A percentile compares a stretch with the other conserved stretches of the same genome.
These are phyloP conservation scores for Cryptococcus jaspeensis DNA, from an alignment of 1,284 basidiomycete genomes.

Conservation along the genomic window DNA sequence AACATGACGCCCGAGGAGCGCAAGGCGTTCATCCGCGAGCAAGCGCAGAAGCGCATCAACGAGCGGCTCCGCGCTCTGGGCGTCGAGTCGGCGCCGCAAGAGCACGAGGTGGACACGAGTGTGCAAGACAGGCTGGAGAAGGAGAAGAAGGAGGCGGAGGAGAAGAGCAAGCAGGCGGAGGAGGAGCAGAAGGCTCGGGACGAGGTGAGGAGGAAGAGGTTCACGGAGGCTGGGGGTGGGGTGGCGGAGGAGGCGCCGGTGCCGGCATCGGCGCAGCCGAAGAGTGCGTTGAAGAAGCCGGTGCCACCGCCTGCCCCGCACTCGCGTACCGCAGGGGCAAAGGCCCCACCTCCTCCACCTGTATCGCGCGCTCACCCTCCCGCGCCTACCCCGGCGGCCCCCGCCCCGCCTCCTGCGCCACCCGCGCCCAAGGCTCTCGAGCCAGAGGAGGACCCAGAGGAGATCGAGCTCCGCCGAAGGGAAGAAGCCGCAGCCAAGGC, in stretches of 20 bases:
- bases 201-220: conserved; percentile 63
- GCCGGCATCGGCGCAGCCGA: conserved; percentile 29
- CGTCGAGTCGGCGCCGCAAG: conserved; percentile 59
- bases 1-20: conserved; percentile 85
- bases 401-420: conserved; percentile 48
- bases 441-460: conserved; percentile 60
- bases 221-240: conserved; percentile 51
- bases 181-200: conserved; percentile 74
- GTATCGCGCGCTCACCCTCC: conserved; percentile 27
- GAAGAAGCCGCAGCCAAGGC: conserved; percentile 67
- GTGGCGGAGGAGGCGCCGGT: conserved; percentile 43
- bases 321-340: conserved; percentile 15
- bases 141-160: conserved; percentile 83
- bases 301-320: conserved; percentile 37
- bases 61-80: conserved; percentile 87
- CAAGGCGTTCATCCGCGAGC: conserved; percentile 71
- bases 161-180: conserved; percentile 70
- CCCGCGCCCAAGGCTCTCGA: conserved; percentile 49
- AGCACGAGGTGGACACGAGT: conserved; percentile 62
- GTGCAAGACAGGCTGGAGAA: conserved; percentile 78
- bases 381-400: conserved; percentile 41
- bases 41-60: conserved; percentile 80
- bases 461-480: conserved; percentile 61
- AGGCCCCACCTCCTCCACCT: conserved; percentile 20
- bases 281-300: conserved; percentile 39